Evolutionary conservation across 2,329 filamentous ascomycete genomes (phyloP).

Genomic region (Cladophialophora psammophila): DNA sequence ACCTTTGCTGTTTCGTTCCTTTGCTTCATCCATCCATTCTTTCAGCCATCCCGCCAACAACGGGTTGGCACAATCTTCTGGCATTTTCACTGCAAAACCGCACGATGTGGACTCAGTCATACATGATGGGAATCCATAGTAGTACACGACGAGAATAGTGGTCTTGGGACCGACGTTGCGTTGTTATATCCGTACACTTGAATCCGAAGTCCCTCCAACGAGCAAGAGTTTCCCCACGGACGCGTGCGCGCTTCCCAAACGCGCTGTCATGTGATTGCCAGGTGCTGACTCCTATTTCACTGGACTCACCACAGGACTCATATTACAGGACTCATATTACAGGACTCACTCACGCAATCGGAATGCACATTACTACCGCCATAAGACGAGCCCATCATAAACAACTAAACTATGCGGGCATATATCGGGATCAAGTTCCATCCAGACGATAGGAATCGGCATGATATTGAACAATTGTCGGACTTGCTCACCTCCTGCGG

Average conservation of each 20-base stretch:
- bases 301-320: no score
- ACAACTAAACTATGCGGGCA: background rate
- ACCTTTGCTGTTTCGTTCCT: slow-evolving; percentile 73
- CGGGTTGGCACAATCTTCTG: slow-evolving; percentile 68
- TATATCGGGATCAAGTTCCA: background rate
- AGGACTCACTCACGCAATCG: background rate
- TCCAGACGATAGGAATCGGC: background rate
- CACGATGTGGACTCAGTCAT: background rate
- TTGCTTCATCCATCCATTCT: slow-evolving; percentile 76
- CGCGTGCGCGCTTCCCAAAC: background rate
- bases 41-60: slow-evolving; percentile 76
- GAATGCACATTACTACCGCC: background rate
- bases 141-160: background rate
- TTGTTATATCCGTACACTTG: background rate
- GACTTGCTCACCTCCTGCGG: no score
- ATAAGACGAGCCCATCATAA: background rate
- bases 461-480: background rate
- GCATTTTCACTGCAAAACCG: slow-evolving; percentile 40
- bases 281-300: background rate
- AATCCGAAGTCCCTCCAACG: slow-evolving; percentile 17
- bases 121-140: background rate
- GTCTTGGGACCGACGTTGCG: background rate
- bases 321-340: no score
- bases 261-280: background rate
- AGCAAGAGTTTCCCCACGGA: background rate